A percentile compares a stretch with the other conserved stretches of the same genome.
Evolutionary conservation across 2,329 filamentous ascomycete genomes (phyloP).

Genomic region (Cladophialophora yegresii): DNA sequence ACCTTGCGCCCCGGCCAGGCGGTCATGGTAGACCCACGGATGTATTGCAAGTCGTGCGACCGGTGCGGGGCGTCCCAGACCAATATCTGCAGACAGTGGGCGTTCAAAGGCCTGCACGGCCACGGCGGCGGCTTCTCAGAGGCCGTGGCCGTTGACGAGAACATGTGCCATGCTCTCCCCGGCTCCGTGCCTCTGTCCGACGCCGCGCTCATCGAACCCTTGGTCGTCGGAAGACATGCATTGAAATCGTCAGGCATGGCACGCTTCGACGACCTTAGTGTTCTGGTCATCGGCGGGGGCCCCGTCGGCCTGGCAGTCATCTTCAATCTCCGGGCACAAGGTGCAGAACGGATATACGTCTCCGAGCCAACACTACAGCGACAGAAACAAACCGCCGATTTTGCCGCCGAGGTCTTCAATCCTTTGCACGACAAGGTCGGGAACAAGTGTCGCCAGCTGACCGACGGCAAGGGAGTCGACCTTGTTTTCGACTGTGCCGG

Average conservation of each 20-base stretch:
- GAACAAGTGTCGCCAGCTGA: conserved; percentile 37
- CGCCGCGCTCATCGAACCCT: conserved; percentile 23
- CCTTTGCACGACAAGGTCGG: conserved; percentile 32
- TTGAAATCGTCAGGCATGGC: conserved; percentile 34
- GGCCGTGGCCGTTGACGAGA: conserved; percentile 40
- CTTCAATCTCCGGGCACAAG: conserved; percentile 6
- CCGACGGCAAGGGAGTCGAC: conserved; percentile 39
- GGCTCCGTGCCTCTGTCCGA: conserved; percentile 10
- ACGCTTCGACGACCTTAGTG: neutral
- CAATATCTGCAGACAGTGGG: conserved; percentile 11
- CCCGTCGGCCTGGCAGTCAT: conserved; percentile 19
- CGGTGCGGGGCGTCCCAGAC: neutral
- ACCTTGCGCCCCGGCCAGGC: conserved; percentile 1
- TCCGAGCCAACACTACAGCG: conserved; percentile 18
- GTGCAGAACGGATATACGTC: conserved; percentile 9
- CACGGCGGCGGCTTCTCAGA: conserved; percentile 1
- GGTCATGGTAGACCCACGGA: conserved; percentile 18
- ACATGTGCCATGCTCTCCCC: conserved; percentile 39
- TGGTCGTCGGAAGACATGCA: conserved; percentile 19
- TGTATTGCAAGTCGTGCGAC: conserved; percentile 9
- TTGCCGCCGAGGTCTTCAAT: conserved; percentile 11
- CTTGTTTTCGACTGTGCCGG: conserved; percentile 43
- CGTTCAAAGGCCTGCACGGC: conserved; percentile 9
- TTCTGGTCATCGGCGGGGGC: conserved; percentile 22
- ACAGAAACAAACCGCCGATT: conserved; percentile 1